Base-by-base conservation (phyloP, 2,329 filamentous ascomycete species). In the Paradendryphiella salina region DNA sequence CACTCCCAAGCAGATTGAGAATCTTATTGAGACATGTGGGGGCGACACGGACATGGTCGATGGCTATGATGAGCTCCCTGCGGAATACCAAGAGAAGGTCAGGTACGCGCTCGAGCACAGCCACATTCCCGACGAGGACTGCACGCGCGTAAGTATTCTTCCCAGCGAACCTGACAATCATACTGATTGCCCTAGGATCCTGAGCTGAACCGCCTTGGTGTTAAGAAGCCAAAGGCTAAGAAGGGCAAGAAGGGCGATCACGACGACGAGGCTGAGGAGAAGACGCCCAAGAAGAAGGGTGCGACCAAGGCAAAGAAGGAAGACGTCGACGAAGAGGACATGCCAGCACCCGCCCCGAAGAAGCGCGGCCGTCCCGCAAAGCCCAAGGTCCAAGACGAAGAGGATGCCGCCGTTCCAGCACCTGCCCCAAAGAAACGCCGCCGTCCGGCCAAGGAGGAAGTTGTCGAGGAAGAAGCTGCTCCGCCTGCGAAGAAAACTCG, bases 111-210 rank as follows among this genome's bases (percentile, higher is more conserved):
- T 96, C 18, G 79, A 82, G 51, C 82, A 92, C 69, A 90, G 90
- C 18, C 89, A 94, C 64, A 87, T 97, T 63, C 87, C 88, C 60
- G 81, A 90, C 34, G 86, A 89, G 43, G 93, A 96, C 63, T 96
- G 90, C 85, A 93, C 87, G 28, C 90, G 90, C 10, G 91, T 96
- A 81, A 76, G 88, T 78, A 18, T 18, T 26, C 29, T 6, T 14
- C 14, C 23, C 5, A 5, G 31, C 13, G 3, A 18, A 3, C 32
- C 14, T 9, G 3, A 11, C 1, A 32, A 9, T 2, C 33, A 21
- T 31, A 37, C 58, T 63, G 23, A 64, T 51, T 17, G 21, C 17
- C 5, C 18, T 42, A 94, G 89, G 89, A 95, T 59, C 77, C 83
- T 3, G 87, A 88, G 66, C 82, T 84, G 75, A 95, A 94, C 69